phyloP scores from a whole-genome alignment of 352 stramenopile genomes.

The Thalassiosira hispida region DNA sequence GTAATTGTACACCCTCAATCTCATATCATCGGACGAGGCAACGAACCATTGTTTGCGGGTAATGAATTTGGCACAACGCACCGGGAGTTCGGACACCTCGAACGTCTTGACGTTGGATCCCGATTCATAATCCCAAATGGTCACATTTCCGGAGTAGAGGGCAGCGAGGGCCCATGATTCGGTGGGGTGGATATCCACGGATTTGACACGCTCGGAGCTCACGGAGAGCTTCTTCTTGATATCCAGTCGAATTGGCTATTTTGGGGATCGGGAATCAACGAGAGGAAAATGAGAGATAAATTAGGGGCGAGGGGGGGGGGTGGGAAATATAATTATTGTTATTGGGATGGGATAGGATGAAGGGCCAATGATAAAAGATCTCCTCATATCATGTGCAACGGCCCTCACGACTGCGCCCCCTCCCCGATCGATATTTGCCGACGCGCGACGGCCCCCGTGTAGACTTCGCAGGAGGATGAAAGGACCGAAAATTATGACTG shows the following conservation, averaged over 20 bases:
- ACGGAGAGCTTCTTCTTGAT: conserved; percentile 94
- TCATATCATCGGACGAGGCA: conserved; percentile 94
- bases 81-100: conserved; percentile 94
- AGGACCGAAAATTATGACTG: no score
- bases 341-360: no score
- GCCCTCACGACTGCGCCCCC: no score
- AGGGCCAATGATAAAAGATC: no score
- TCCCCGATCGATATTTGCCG: no score
- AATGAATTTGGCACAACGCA: conserved; percentile 95
- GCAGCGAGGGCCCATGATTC: conserved; percentile 97
- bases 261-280: neutral
- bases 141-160: conserved; percentile 97
- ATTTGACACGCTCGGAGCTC: conserved; percentile 97
- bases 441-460: no score
- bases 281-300: neutral
- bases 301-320: neutral
- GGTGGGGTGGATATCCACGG: conserved; percentile 96
- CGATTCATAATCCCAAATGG: conserved; percentile 98
- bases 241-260: conserved; percentile 84
- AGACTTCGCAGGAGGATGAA: no score
- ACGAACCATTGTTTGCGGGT: conserved; percentile 98
- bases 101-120: conserved; percentile 94
- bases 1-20: conserved; percentile 98
- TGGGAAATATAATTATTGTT: no score
- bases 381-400: no score